Conservation (phyloP, 495 filamentous ascomycete genomes). For the Sabuloglossum arenarium region DNA sequence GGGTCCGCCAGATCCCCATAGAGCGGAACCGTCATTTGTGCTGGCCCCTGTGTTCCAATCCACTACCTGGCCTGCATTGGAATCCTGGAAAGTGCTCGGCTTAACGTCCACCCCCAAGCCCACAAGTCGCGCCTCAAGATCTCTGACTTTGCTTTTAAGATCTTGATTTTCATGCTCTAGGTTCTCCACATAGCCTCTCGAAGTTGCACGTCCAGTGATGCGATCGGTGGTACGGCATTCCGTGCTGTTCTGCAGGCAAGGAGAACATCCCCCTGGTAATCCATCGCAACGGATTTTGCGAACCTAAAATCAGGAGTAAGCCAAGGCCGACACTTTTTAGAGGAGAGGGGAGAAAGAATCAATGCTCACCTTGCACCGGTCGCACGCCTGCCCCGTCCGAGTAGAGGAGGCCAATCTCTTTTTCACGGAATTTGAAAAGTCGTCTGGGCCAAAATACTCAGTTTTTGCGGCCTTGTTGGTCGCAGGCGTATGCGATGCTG, state of each 20-base stretch:
- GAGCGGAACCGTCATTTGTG: not conserved
- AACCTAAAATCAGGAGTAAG: slow-evolving; percentile 25
- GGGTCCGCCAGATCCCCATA: not conserved
- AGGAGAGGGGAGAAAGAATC: not conserved
- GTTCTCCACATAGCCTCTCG: slow-evolving; percentile 52
- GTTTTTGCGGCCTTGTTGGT: slow-evolving; percentile 10
- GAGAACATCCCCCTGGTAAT: slow-evolving; percentile 46
- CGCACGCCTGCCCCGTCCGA: slow-evolving; percentile 73
- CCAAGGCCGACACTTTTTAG: not conserved
- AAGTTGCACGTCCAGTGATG: slow-evolving; percentile 61
- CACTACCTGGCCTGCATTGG: not conserved
- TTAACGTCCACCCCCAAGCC: slow-evolving; percentile 15
- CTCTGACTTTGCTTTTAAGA: slow-evolving; percentile 27
- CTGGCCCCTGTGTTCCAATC: not conserved
- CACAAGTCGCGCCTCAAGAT: slow-evolving; percentile 26
- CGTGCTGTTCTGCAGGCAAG: slow-evolving; percentile 47
- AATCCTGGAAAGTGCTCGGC: slow-evolving; percentile 9
- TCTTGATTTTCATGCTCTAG: slow-evolving; percentile 18
- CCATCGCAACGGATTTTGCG: slow-evolving; percentile 74
- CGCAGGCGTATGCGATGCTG: slow-evolving; percentile 3
- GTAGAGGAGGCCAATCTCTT: slow-evolving; percentile 39
- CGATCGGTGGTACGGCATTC: slow-evolving; percentile 69
- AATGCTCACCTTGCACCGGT: slow-evolving; percentile 59
- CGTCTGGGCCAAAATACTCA: slow-evolving; percentile 22
- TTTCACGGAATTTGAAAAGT: slow-evolving; percentile 48